Evolutionary conservation across 441 rosid genomes (phyloP).

Genomic region (Gossypium gossypioides): DNA sequence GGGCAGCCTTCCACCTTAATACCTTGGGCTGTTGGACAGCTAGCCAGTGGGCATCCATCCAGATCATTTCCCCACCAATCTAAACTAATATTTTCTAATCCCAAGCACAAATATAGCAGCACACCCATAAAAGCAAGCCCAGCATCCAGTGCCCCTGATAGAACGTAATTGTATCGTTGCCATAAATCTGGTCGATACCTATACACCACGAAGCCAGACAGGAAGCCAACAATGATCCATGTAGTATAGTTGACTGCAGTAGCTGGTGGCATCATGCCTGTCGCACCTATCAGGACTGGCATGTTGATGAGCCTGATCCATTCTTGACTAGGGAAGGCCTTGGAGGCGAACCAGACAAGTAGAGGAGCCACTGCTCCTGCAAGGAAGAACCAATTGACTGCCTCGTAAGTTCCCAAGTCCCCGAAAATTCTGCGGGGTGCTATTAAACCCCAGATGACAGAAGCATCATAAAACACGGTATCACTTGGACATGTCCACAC

Average conservation of each 20-base stretch:
- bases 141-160: conserved; percentile 78
- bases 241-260: conserved; percentile 95
- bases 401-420: conserved; percentile 57
- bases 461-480: conserved; percentile 82
- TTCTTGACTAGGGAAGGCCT: conserved; percentile 58
- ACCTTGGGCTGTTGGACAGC: conserved; percentile 59
- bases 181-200: conserved; percentile 67
- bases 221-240: conserved; percentile 65
- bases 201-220: conserved; percentile 70
- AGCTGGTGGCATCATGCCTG: conserved; percentile 84
- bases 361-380: conserved; percentile 34
- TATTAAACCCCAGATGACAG: conserved; percentile 85
- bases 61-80: conserved; percentile 42
- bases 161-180: conserved; percentile 75
- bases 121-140: conserved; percentile 95
- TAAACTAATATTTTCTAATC: conserved; percentile 44
- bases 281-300: conserved; percentile 80
- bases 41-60: conserved; percentile 81
- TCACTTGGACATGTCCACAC: conserved; percentile 88
- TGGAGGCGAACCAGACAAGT: conserved; percentile 56
- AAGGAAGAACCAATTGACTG: conserved; percentile 83
- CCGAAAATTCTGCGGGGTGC: conserved; percentile 87
- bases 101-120: conserved; percentile 70
- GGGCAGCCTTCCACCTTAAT: conserved; percentile 47
- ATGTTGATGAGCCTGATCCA: conserved; percentile 83